These are phyloP conservation scores for Ogataea pini DNA, from an alignment of 805 yeast genomes.

Conservation along the genomic window DNA sequence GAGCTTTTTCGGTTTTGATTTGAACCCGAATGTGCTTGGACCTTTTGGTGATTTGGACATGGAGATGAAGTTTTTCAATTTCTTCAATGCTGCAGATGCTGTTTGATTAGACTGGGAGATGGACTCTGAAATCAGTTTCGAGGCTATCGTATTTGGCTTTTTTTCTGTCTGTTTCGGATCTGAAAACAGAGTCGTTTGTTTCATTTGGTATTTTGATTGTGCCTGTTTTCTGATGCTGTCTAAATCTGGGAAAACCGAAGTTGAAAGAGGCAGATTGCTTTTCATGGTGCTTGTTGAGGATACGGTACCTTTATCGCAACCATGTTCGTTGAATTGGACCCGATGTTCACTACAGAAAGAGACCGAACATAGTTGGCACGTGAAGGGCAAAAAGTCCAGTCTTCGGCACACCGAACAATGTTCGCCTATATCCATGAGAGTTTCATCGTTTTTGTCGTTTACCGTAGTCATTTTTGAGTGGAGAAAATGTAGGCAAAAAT, in stretches of 20 bases:
- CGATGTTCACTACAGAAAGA: slow-evolving; percentile 55
- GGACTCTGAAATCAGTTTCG: slow-evolving; percentile 15
- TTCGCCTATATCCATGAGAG: slow-evolving; percentile 56
- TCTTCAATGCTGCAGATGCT: slow-evolving; percentile 25
- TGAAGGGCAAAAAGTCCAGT: slow-evolving; percentile 60
- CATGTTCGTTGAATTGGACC: slow-evolving; percentile 35
- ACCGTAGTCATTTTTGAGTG: slow-evolving; percentile 13
- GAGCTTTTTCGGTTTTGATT: slow-evolving; percentile 8
- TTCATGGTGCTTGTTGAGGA: slow-evolving; percentile 5
- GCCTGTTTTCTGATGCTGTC: slow-evolving; percentile 41
- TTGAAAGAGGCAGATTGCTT: slow-evolving; percentile 40
- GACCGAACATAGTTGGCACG: slow-evolving; percentile 43
- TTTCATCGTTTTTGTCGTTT: slow-evolving; percentile 26
- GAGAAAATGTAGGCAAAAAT: not conserved
- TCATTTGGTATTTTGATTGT: slow-evolving; percentile 24
- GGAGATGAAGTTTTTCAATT: slow-evolving; percentile 24
- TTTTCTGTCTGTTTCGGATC: not conserved
- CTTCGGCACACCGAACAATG: slow-evolving; percentile 54
- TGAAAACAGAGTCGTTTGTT: slow-evolving; percentile 18
- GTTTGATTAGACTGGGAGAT: slow-evolving; percentile 10
- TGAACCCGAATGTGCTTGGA: slow-evolving; percentile 8
- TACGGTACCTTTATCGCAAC: slow-evolving; percentile 22
- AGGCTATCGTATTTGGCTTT: slow-evolving; percentile 14
- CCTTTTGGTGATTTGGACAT: slow-evolving; percentile 13
- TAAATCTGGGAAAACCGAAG: slow-evolving; percentile 54